These are phyloP conservation scores for Monosporascus sp. DNA, from an alignment of 2,329 filamentous ascomycete species.

Conservation along the genomic window DNA sequence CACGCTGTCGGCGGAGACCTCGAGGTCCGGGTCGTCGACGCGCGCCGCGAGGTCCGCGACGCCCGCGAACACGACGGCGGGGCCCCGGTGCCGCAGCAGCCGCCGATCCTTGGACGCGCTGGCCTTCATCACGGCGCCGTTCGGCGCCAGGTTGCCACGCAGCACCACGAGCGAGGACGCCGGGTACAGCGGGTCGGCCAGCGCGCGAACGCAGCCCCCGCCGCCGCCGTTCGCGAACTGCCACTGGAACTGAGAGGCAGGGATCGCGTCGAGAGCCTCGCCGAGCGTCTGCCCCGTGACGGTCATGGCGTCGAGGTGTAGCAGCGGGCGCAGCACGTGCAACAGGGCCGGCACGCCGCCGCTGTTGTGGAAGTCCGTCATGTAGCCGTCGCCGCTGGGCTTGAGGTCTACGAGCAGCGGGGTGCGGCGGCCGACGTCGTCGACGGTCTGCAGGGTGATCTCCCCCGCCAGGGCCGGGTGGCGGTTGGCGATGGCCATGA, in stretches of 20 bases:
- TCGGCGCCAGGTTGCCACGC: slow-evolving; percentile 75
- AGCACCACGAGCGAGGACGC: slow-evolving; percentile 79
- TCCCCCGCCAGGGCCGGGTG: slow-evolving; percentile 57
- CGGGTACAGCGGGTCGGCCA: slow-evolving; percentile 61
- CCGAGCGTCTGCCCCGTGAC: slow-evolving; percentile 81
- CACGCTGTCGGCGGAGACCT: slow-evolving; percentile 56
- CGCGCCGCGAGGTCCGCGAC: slow-evolving; percentile 71
- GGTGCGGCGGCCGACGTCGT: slow-evolving; percentile 70
- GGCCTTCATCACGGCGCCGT: slow-evolving; percentile 84
- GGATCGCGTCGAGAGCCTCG: slow-evolving; percentile 69
- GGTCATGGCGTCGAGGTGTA: slow-evolving; percentile 72
- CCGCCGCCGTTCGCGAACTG: slow-evolving; percentile 39
- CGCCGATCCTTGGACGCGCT: slow-evolving; percentile 74
- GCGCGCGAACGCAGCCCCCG: slow-evolving; percentile 54
- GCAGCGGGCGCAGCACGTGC: slow-evolving; percentile 68
- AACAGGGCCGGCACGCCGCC: slow-evolving; percentile 81
- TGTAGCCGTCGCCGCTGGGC: slow-evolving; percentile 81
- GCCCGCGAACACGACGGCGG: slow-evolving; percentile 62
- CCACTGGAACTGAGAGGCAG: slow-evolving; percentile 12
- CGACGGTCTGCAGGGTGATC: slow-evolving; percentile 72
- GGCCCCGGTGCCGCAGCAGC: slow-evolving; percentile 40
- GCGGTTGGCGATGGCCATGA: slow-evolving; percentile 78
- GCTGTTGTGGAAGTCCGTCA: slow-evolving; percentile 85
- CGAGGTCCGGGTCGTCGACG: slow-evolving; percentile 51
- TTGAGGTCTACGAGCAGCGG: slow-evolving; percentile 80